Evolutionary conservation across 1,284 basidiomycete species (phyloP).

Genomic region (Trametes sp.): DNA sequence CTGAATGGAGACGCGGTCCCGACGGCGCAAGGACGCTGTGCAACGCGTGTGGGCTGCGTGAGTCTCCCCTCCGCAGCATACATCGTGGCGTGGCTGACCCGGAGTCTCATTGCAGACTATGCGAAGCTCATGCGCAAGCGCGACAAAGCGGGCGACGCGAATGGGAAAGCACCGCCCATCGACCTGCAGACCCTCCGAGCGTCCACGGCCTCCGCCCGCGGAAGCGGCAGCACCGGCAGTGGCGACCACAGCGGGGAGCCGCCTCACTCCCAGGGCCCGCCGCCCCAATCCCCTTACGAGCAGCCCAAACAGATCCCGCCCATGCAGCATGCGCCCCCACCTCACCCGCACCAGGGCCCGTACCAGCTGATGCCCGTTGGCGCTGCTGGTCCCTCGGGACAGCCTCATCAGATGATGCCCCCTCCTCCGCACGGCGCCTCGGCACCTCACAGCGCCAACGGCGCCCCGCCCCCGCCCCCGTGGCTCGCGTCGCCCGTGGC

Average conservation of each 20-base stretch:
- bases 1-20: conserved; percentile 84
- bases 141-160: conserved; percentile 63
- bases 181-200: conserved; percentile 78
- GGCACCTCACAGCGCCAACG: conserved; percentile 34
- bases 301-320: conserved; percentile 29
- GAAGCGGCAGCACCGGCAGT: conserved; percentile 21
- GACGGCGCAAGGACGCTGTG: conserved; percentile 83
- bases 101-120: conserved; percentile 59
- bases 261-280: conserved; percentile 28
- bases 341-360: conserved; percentile 35
- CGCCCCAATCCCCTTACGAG: conserved; percentile 32
- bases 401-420: conserved; percentile 55
- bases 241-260: conserved; percentile 31
- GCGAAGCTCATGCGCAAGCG: conserved; percentile 80
- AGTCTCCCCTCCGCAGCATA: conserved; percentile 44
- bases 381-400: conserved; percentile 33
- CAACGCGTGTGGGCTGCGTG: conserved; percentile 84
- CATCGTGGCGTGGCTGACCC: conserved; percentile 19
- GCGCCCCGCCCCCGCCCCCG: conserved; percentile 51
- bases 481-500: conserved; percentile 49
- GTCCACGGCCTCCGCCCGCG: conserved; percentile 64
- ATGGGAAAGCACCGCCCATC: conserved; percentile 61
- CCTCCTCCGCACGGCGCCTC: conserved; percentile 36
- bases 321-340: conserved; percentile 26
- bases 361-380: conserved; percentile 41